Evolutionary conservation across 352 stramenopile genomes (phyloP).

Genomic region (Globisporangium carolinianum): DNA sequence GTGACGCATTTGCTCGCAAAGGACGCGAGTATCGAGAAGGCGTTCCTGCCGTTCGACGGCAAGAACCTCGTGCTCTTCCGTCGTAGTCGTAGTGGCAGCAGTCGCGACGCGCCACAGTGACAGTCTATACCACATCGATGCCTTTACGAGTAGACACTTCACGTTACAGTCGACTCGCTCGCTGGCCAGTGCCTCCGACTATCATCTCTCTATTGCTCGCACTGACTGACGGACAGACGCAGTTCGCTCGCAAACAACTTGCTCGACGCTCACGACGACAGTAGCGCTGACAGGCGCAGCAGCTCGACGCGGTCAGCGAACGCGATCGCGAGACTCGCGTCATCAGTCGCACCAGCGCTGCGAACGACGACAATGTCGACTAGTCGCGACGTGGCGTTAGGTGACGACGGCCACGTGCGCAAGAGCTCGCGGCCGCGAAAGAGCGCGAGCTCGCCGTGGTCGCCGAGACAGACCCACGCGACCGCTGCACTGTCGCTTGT

Average conservation of each 20-base stretch:
- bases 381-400: background rate
- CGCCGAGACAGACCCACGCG: slow-evolving; percentile 32
- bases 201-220: no score
- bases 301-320: slow-evolving; percentile 24
- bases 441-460: slow-evolving; percentile 27
- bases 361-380: slow-evolving; percentile 24
- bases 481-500: slow-evolving; percentile 10
- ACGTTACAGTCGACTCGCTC: no score
- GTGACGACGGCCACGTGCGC: slow-evolving; percentile 19
- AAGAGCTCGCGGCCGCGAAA: slow-evolving; percentile 27
- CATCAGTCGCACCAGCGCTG: background rate
- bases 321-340: slow-evolving; percentile 14
- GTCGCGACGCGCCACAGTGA: background rate
- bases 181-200: no score
- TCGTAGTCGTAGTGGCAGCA: slow-evolving; percentile 4
- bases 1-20: slow-evolving; percentile 78
- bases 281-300: slow-evolving; percentile 13
- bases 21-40: slow-evolving; percentile 42
- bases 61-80: slow-evolving; percentile 82
- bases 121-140: background rate
- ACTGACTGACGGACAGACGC: no score
- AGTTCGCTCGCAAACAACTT: no score
- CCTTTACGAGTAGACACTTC: no score
- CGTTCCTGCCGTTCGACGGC: slow-evolving; percentile 71
- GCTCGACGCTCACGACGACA: background rate